Evolutionary conservation across 192 early-diverging fungal species (phyloP), one percentile per base, ranked within the genome.

Genomic region (Glomus cerebriforme): DNA sequence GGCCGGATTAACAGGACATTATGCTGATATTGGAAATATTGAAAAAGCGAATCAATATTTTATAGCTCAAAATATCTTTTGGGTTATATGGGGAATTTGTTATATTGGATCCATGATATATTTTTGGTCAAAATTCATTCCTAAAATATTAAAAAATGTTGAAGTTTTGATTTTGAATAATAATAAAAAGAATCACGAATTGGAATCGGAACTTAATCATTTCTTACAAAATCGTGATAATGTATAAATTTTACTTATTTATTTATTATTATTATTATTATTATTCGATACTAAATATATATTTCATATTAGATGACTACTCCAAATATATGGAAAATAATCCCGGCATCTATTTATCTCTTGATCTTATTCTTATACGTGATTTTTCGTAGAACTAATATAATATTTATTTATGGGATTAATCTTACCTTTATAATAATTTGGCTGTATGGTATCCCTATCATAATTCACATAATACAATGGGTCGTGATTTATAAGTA

Each of bases 11-110:
- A 68, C 66, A 10, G 66, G 66, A 2, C n/a, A 37, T 37, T 68
- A n/a, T 68, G 66, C 66, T 19, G 66, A 68, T 34, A 68, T 68
- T 68, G 66, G 34, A n/a, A 15, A 68, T 22, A 37, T 68, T 3
- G 34, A 7, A n/a, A 68, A n/a, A 8, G 66, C 66, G 8, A 68
- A 68, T 22, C 39, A 19, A 6, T 34, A 35, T n/a, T 68, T 35
- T 37, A 68, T 17, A 34, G 34, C n/a, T 35, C 66, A 68, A n/a
- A n/a, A 35, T 22, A 8, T 68, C 2, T 31, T 7, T 35, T 68
- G 66, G 66, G 1, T 37, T 6, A 24, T 68, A 24, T 68, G 31
- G 31, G 29, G 66, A n/a, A 37, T 34, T 5, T 4, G 13, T 35
- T 68, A 68, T 37, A 3, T 68, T 5, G 22, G 22, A n/a, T 12